These are phyloP conservation scores for Paratrypanosoma confusum DNA, from an alignment of 208 protist genomes.

Conservation along the genomic window DNA sequence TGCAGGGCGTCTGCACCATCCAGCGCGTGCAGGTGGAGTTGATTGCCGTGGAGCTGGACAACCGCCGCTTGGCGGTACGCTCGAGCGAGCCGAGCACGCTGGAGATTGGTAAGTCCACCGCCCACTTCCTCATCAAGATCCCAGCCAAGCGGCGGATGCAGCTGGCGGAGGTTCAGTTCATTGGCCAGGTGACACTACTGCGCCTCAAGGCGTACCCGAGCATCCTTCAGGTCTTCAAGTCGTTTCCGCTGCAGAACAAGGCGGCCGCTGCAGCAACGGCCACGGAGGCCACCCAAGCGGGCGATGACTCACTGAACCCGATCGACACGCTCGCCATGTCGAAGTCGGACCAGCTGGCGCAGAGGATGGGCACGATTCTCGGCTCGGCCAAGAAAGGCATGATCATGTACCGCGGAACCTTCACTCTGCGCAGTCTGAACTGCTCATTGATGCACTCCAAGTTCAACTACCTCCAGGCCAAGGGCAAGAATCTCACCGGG, in stretches of 20 bases:
- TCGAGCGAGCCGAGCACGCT: slow-evolving; percentile 16
- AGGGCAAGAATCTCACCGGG: slow-evolving; percentile 43
- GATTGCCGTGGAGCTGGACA: slow-evolving; percentile 32
- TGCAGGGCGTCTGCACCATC: slow-evolving; percentile 54
- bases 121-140: slow-evolving; percentile 43
- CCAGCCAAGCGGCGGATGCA: slow-evolving; percentile 15
- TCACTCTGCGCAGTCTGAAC: slow-evolving; percentile 54
- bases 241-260: neutral
- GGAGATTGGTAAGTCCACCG: slow-evolving; percentile 24
- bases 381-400: neutral
- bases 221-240: slow-evolving; percentile 23
- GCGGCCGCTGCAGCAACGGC: neutral
- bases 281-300: neutral
- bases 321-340: neutral
- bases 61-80: slow-evolving; percentile 30
- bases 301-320: slow-evolving; percentile 1
- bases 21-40: slow-evolving; percentile 20
- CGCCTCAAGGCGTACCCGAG: slow-evolving; percentile 23
- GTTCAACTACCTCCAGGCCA: slow-evolving; percentile 55
- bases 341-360: neutral
- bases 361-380: neutral
- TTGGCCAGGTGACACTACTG: slow-evolving; percentile 46
- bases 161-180: slow-evolving; percentile 31
- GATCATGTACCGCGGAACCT: slow-evolving; percentile 44
- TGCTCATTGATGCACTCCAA: slow-evolving; percentile 40